phyloP scores from a whole-genome alignment of 1,284 basidiomycete genomes.

The Tetrapyrgos nigripes region DNA sequence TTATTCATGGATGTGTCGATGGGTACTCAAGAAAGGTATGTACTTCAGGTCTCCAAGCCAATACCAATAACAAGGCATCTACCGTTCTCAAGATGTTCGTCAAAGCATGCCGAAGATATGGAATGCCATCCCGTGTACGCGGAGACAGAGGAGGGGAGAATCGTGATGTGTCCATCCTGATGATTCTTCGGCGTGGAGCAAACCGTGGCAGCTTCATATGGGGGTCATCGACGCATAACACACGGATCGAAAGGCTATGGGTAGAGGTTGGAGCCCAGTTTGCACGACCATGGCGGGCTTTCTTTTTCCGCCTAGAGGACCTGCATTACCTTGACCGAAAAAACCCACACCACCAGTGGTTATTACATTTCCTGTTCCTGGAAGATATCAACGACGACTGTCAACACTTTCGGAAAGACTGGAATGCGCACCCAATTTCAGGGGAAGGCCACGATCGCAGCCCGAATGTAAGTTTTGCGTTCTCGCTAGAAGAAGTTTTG shows the following conservation, averaged over 20 bases:
- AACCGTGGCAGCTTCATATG: slow-evolving; percentile 38
- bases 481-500: not conserved
- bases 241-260: no score
- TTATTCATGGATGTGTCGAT: not conserved
- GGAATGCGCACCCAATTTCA: slow-evolving; percentile 36
- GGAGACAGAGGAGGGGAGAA: slow-evolving; percentile 14
- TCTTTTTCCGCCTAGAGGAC: slow-evolving; percentile 6
- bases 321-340: slow-evolving; percentile 13
- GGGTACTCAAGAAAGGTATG: not conserved
- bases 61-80: slow-evolving; percentile 14
- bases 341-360: slow-evolving; percentile 36
- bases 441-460: slow-evolving; percentile 11
- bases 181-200: slow-evolving; percentile 32
- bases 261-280: slow-evolving; percentile 13
- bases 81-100: not conserved
- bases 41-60: slow-evolving; percentile 6
- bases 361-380: slow-evolving; percentile 40
- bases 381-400: slow-evolving; percentile 36
- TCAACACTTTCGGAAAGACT: slow-evolving; percentile 29
- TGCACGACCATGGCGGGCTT: slow-evolving; percentile 8
- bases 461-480: not conserved
- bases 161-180: slow-evolving; percentile 31
- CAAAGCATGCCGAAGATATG: slow-evolving; percentile 1
- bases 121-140: slow-evolving; percentile 5
- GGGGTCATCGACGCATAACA: slow-evolving; percentile 26